Conservation (phyloP, 352 stramenopile genomes). For the Salisapilia sapeloensis region DNA sequence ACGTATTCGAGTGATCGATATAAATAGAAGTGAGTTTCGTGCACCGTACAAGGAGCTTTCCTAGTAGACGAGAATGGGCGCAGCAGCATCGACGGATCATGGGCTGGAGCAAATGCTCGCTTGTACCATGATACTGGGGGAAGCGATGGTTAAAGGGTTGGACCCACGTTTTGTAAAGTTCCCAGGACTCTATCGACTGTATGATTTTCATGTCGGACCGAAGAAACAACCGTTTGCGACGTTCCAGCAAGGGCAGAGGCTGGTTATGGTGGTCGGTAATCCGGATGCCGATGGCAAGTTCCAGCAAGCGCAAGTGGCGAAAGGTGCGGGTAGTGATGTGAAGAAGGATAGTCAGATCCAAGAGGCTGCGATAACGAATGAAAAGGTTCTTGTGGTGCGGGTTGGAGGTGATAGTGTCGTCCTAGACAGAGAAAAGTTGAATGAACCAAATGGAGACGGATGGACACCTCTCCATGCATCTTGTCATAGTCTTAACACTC, state of each 20-base stretch:
- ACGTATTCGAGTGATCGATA: too few species aligned
- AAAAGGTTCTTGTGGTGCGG: constrained; percentile 41
- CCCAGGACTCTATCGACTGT: constrained; percentile 59
- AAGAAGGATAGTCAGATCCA: constrained; percentile 3
- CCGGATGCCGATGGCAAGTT: constrained; percentile 30
- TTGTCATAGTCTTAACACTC: constrained; percentile 50
- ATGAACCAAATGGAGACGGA: constrained; percentile 56
- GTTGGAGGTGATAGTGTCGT: constrained; percentile 55
- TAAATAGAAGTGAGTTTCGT: too few species aligned
- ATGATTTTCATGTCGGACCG: constrained; percentile 66
- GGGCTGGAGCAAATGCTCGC: constrained; percentile 74
- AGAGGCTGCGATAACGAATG: constrained; percentile 7
- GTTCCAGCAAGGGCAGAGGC: constrained; percentile 42
- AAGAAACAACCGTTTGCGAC: constrained; percentile 24
- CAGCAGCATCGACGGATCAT: constrained; percentile 40
- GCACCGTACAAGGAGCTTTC: too few species aligned
- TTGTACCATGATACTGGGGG: constrained; percentile 68
- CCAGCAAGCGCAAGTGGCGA: constrained; percentile 18
- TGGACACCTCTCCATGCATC: constrained; percentile 63
- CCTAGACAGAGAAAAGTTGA: constrained; percentile 40
- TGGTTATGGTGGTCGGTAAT: constrained; percentile 42
- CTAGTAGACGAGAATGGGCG: too few species aligned
- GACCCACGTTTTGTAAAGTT: constrained; percentile 67
- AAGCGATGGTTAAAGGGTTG: constrained; percentile 66
- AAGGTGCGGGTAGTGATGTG: constrained; percentile 4